phyloP scores from a whole-genome alignment of 2,329 filamentous ascomycete species.

The Aspergillus fumigatus region DNA sequence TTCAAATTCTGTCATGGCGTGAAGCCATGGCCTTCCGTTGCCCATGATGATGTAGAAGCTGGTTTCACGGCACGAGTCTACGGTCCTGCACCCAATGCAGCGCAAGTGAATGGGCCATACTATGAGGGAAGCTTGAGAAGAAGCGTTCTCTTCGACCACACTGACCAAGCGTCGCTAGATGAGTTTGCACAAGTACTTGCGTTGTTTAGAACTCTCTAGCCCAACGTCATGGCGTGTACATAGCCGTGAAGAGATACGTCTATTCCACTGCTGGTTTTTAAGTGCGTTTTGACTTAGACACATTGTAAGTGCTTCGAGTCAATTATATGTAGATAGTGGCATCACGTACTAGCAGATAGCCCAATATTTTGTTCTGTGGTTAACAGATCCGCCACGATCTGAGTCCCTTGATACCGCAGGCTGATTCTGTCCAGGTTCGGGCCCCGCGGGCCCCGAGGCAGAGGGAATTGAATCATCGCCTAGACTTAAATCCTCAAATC shows the following conservation, averaged over 20 bases:
- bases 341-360: too few species aligned
- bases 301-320: too few species aligned
- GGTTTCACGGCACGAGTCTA: slow-evolving; percentile 24
- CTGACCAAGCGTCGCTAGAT: slow-evolving; percentile 19
- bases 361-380: too few species aligned
- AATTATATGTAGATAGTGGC: too few species aligned
- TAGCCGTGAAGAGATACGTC: too few species aligned
- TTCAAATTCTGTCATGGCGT: slow-evolving; percentile 38
- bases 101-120: slow-evolving; percentile 13
- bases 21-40: slow-evolving; percentile 27
- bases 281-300: too few species aligned
- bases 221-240: neutral
- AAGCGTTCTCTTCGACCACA: slow-evolving; percentile 20
- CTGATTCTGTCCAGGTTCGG: neutral
- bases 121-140: slow-evolving; percentile 21
- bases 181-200: slow-evolving; percentile 17
- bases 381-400: too few species aligned
- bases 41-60: slow-evolving; percentile 9
- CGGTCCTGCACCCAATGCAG: slow-evolving; percentile 16
- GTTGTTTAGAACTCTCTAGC: slow-evolving; percentile 7
- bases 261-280: too few species aligned
- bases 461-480: neutral
- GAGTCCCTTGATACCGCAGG: too few species aligned
- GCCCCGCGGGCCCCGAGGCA: slow-evolving; percentile 1
- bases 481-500: neutral